Conservation (phyloP, 2,329 filamentous ascomycete genomes). For the Apiospora rasikravindrae region DNA sequence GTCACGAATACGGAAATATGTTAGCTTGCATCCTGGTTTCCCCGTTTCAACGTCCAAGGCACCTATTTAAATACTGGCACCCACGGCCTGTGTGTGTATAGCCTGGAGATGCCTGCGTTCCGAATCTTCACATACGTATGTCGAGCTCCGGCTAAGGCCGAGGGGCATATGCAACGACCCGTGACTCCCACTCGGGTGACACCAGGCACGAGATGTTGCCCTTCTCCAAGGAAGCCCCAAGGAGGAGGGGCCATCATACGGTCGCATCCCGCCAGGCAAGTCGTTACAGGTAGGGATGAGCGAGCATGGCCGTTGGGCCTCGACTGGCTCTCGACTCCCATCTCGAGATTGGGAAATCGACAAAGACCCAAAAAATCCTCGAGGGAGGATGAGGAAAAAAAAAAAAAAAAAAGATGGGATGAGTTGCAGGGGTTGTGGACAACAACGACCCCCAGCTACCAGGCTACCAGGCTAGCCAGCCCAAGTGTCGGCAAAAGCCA, state of each 20-base stretch:
- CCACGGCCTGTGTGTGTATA: too few relatives aligned
- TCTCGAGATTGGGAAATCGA: constrained; percentile 20
- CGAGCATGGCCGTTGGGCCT: not conserved
- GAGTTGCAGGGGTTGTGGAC: constrained; percentile 10
- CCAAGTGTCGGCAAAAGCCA: constrained; percentile 3
- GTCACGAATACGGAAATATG: not conserved
- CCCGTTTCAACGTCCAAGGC: not conserved
- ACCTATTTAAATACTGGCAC: not conserved
- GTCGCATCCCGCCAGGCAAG: not conserved
- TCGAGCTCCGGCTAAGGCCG: not conserved
- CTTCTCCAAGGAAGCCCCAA: not conserved
- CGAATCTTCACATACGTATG: not conserved
- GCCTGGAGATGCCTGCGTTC: not conserved
- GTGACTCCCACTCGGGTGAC: not conserved
- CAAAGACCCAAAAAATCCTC: constrained; percentile 24
- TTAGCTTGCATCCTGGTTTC: not conserved
- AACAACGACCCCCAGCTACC: not conserved
- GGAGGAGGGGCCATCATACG: not conserved
- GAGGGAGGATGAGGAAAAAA: constrained; percentile 5
- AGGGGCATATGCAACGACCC: not conserved
- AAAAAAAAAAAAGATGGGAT: constrained; percentile 12
- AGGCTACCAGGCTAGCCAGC: not conserved
- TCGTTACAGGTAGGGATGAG: constrained; percentile 9
- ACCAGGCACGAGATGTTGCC: not conserved
- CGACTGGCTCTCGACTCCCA: not conserved